Conservation (phyloP, 2,329 filamentous ascomycete species). For the Trichoderma sp. region DNA sequence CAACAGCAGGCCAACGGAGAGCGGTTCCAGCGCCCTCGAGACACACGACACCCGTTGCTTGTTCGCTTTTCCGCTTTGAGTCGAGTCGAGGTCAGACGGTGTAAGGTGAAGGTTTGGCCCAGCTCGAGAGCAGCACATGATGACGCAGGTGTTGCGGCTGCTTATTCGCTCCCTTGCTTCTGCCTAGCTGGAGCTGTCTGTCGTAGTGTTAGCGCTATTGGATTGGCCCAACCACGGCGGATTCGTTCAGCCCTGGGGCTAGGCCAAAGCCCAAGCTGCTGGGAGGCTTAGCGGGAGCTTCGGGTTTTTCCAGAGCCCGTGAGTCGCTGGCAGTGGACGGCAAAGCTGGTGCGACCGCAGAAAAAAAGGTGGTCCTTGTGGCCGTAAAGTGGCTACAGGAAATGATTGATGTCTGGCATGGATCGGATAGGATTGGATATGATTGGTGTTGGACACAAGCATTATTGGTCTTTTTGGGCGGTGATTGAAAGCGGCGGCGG, state of each 20-base stretch:
- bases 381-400: background rate
- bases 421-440: background rate
- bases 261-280: background rate
- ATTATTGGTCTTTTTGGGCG: background rate
- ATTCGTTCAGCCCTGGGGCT: conserved; percentile 1
- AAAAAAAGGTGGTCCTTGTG: background rate
- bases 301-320: conserved; percentile 16
- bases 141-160: conserved; percentile 7
- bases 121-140: conserved; percentile 14
- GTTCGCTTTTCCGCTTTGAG: background rate
- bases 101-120: conserved; percentile 12
- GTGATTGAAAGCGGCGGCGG: background rate
- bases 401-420: background rate
- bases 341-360: background rate
- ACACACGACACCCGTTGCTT: background rate
- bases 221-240: background rate
- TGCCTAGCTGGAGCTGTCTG: conserved; percentile 13
- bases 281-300: conserved; percentile 6
- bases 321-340: background rate
- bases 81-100: conserved; percentile 10
- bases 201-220: background rate
- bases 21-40: background rate
- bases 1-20: background rate
- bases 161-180: conserved; percentile 15
- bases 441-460: background rate